Base-by-base conservation (phyloP, 106 monocot genomes). In the Narthecium ossifragum region DNA sequence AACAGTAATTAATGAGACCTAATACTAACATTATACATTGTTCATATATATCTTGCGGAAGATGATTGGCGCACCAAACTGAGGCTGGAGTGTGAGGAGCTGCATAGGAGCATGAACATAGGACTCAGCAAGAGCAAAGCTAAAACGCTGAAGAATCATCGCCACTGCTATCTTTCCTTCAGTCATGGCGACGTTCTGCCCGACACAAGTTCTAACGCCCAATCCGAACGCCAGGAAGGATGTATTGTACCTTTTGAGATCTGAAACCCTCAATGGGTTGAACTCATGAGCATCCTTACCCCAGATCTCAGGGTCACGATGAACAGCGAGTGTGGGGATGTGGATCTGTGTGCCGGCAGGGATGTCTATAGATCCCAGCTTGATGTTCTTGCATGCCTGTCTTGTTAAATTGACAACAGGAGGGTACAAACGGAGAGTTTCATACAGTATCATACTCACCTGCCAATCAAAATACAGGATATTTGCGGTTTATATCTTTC, bases 51-150 rank as follows among this genome's bases (percentile, higher is more conserved):
- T 36, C 36, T 10, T 36, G 5, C 36, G 36, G 36, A 36, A 36
- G 10, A 36, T 36, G 40, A 60, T 60, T 23, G 22, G 22, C 0
- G 59, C 59, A 41, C 59, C 59, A 43, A 25, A 15, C 15, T 60
- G 59, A 26, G 59, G 59, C 10, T 60, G 59, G 26, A 60, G 59
- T 41, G 59, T 60, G 59, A 60, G 59, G 13, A 60, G 14, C 41
- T 24, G 27, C 59, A 60, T 60, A 4, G 59, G 59, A 17, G 59
- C 59, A 60, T 60, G 59, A 38, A 60, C 59, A 43, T 60, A 60
- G 40, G 38, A 40, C 17, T 21, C 8, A 26, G 59, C 25, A 0
- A 43, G 26, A 39, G 6, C 17, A 24, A 60, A 60, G 14, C 2
- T 41, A 26, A 38, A 60, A 25, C 21, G 59, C 17, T 41, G 59